Evolutionary conservation across 139 green algal genomes (phyloP), one percentile per base, ranked within the genome.

Genomic region (Auxenochlorella pyrenoidosa): DNA sequence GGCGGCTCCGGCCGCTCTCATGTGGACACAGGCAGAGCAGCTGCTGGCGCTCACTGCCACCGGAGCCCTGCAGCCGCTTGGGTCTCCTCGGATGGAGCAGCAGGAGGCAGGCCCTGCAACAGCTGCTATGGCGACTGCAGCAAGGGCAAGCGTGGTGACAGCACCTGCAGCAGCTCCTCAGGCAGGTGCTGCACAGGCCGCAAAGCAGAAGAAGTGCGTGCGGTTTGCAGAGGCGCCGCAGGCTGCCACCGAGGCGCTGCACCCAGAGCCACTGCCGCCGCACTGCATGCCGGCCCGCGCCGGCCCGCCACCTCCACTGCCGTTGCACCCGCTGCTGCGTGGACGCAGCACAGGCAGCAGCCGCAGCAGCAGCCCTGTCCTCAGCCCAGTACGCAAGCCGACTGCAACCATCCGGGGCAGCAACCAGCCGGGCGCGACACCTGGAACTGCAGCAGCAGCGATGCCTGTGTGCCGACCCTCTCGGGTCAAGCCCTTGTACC

Each of bases 401-500:
- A 8, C 41, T 10, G 21, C 12, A 10, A 0, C 75, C 34, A 36
- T 32, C 32, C 21, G 32, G 10, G 22, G 8, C 24, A 4, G n/a
- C 73, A 2, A 36, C 40, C 34, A 75, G 3, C n/a, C 38, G 13
- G 4, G 68, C 1, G 13, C 34, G 22, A 8, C 38, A n/a, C 2
- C 22, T 15, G 3, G 21, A 34, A 24, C 72, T 4, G 21, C 38
- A 54, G 22, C 38, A 54, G 38, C 72, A 78, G 22, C 72, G 19
- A 13, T 54, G 72, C 38, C 22, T n/a, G 21, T 1, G 63, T 21
- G 21, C 72, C 28, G 10, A 28, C 28, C 16, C 16, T 28, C 78
- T 30, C 34, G 34, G 78, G n/a, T 73, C 30, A 36, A 71, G 78
- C 78, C 78, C 12, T 54, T 83, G 12, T 85, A 85, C 63, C 80